Base-by-base conservation (phyloP, 2,329 filamentous ascomycete species). In the Fusarium algeriense region DNA sequence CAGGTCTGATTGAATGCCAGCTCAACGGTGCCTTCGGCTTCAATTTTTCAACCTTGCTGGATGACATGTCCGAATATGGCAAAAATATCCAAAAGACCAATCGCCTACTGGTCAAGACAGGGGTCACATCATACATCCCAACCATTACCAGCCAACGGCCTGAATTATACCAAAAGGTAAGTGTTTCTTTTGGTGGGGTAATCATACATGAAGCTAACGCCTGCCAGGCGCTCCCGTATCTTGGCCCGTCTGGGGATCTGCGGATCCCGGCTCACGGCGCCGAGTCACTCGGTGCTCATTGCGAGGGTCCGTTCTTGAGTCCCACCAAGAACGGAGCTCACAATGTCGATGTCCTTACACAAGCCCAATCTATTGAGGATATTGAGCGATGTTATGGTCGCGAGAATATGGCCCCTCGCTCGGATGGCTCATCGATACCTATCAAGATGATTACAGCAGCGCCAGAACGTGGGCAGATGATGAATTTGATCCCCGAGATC, bases 21-120 rank as follows among this genome's bases (percentile, higher is more conserved):
- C 90, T 98, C 74, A 98, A 98, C 77, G 95, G 95, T 50, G 94
- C 93, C 13, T 95, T 94, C 76, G 94, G 94, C 61, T 97, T 97
- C 85, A 95, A 97, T 83, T 97, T 97, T 80, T 96, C 93, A 6
- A 89, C 90, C 2, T 85, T 94, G 13, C 89, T 92, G n/a, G 86
- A 90, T 19, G 89, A 92, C 75, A 89, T 88, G 81, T 82, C 85
- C 34, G 85, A 87, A 55, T 97, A 97, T 76, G 88, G 88, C 63
- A 91, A 93, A 79, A 90, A 89, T n/a, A 83, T 97, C 53, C 85
- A 85, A 70, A 85, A 89, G 62, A 86, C 95, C 67, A 96, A 96
- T 81, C 88, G 85, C 71, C 86, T 88, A 34, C 85, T 98, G 56
- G 86, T 94, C 34, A 83, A 88, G 74, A 97, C 92, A 2, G 94